Evolutionary conservation across 805 yeast species (phyloP).

Genomic region (Nakazawaea peltata): DNA sequence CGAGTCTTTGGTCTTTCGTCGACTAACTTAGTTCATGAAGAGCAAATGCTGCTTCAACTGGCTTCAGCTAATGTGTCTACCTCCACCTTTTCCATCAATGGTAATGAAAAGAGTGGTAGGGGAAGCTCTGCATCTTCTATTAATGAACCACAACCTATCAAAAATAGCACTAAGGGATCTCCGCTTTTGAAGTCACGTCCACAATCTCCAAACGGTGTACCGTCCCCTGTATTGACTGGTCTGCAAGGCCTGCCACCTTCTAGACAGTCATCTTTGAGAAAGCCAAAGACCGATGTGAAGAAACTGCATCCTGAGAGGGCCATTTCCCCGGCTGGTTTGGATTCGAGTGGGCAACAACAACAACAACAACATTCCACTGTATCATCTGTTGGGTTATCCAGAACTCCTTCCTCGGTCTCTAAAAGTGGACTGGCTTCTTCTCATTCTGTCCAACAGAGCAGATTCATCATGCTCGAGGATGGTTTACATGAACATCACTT

Average conservation of each 20-base stretch:
- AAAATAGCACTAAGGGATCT: slow-evolving; percentile 1
- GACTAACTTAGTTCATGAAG: slow-evolving; percentile 7
- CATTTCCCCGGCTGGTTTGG: too few relatives aligned
- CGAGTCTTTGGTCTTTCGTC: slow-evolving; percentile 16
- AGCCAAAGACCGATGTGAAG: slow-evolving; percentile 4
- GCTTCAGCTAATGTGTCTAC: too few relatives aligned
- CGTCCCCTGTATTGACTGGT: too few relatives aligned
- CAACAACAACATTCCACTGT: too few relatives aligned
- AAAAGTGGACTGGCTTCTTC: not conserved
- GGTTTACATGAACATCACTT: slow-evolving; percentile 79
- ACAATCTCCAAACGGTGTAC: slow-evolving; percentile 10
- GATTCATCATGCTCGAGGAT: slow-evolving; percentile 53
- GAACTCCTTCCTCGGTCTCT: not conserved
- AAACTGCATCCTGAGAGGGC: too few relatives aligned
- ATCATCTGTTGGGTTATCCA: not conserved
- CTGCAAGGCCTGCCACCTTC: too few relatives aligned
- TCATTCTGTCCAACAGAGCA: slow-evolving; percentile 17
- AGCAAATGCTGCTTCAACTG: not conserved
- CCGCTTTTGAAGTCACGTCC: slow-evolving; percentile 2
- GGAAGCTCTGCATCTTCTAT: not conserved
- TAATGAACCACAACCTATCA: slow-evolving; percentile 1
- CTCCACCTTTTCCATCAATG: too few relatives aligned
- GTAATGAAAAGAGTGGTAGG: too few relatives aligned
- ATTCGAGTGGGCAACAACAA: too few relatives aligned
- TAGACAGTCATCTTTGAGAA: slow-evolving; percentile 11